Evolutionary conservation across 2,329 filamentous ascomycete genomes (phyloP).

Genomic region (Phyllosticta citrichinensis): DNA sequence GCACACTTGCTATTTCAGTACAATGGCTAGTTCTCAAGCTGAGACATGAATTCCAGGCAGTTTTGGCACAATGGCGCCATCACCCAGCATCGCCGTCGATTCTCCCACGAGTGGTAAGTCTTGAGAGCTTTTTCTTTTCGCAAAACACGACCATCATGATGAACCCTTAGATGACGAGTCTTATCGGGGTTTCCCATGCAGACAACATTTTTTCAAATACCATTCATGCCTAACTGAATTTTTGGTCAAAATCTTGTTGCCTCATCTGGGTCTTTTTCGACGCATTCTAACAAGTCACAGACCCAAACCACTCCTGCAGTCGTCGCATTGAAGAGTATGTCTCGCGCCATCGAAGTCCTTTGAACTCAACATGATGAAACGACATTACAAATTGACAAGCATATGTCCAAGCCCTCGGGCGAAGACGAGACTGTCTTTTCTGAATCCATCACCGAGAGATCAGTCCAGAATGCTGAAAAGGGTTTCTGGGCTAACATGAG

Average conservation of each 20-base stretch:
- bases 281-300: constrained; percentile 3
- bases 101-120: constrained; percentile 9
- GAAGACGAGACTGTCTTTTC: constrained; percentile 37
- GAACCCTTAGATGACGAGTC: constrained; percentile 66
- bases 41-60: background rate
- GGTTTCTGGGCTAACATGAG: background rate
- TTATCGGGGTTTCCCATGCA: constrained; percentile 64
- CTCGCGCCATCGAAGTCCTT: constrained; percentile 9
- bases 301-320: constrained; percentile 5
- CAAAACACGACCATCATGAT: constrained; percentile 28
- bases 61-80: background rate
- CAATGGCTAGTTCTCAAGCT: background rate
- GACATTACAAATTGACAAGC: constrained; percentile 80
- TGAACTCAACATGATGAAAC: constrained; percentile 60
- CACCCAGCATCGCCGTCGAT: background rate
- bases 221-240: constrained; percentile 59
- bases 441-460: constrained; percentile 17
- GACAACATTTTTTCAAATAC: constrained; percentile 54
- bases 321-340: constrained; percentile 12
- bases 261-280: constrained; percentile 1
- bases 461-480: background rate
- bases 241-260: background rate
- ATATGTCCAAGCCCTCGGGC: constrained; percentile 77
- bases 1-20: background rate
- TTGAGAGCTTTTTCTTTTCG: constrained; percentile 14